Evolutionary conservation across 495 filamentous ascomycete genomes (phyloP).

Genomic region (Evernia prunastri): DNA sequence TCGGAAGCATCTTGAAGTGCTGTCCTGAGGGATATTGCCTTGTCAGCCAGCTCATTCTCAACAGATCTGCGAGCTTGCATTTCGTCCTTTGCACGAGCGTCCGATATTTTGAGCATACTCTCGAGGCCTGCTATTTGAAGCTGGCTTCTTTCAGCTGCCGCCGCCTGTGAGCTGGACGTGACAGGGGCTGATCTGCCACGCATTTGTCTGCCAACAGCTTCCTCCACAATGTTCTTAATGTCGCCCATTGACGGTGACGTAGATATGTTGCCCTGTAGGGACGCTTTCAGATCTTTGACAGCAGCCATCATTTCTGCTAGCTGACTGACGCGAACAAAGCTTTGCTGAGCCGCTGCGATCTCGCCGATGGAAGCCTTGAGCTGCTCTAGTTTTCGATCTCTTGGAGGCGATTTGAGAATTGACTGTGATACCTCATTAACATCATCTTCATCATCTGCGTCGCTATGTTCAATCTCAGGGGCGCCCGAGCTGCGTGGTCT

Average conservation of each 20-base stretch:
- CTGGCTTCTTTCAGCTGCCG: constrained; percentile 45
- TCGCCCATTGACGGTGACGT: constrained; percentile 25
- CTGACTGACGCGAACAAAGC: constrained; percentile 35
- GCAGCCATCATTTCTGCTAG: constrained; percentile 49
- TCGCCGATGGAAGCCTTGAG: constrained; percentile 75
- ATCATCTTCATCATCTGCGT: constrained; percentile 93
- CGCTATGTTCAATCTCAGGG: constrained; percentile 64
- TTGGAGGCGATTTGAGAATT: constrained; percentile 44
- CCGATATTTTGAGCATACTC: constrained; percentile 46
- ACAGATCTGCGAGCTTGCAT: constrained; percentile 57
- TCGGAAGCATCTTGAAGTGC: constrained; percentile 67
- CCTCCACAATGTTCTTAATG: constrained; percentile 43
- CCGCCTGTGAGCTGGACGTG: constrained; percentile 27
- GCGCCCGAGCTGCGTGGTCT: constrained; percentile 51
- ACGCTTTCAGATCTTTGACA: constrained; percentile 52
- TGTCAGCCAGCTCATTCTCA: constrained; percentile 66
- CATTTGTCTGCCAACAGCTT: constrained; percentile 38
- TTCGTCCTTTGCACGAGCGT: constrained; percentile 53
- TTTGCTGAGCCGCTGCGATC: constrained; percentile 58
- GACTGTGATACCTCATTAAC: constrained; percentile 40
- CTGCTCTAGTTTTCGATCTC: constrained; percentile 75
- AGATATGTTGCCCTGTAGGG: constrained; percentile 25
- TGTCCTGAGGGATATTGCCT: constrained; percentile 61
- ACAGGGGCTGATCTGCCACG: constrained; percentile 26
- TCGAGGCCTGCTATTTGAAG: constrained; percentile 49